Evolutionary conservation across 257 asterid species (phyloP).

Genomic region (Solanum ossicruentum): DNA sequence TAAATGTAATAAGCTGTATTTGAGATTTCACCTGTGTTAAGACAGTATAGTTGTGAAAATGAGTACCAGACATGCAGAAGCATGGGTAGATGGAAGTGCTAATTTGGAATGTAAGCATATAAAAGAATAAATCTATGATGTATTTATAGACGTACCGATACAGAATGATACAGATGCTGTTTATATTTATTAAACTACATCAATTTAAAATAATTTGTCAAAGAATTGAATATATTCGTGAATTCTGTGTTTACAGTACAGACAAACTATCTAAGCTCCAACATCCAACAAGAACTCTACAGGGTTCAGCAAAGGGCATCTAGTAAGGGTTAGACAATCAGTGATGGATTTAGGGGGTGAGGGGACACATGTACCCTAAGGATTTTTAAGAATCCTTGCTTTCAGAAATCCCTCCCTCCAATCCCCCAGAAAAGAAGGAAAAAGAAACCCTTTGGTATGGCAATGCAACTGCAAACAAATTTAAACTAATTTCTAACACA

Average conservation of each 20-base stretch:
- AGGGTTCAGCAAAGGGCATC: not conserved
- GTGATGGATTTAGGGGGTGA: not conserved
- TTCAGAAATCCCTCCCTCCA: not conserved
- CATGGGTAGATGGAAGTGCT: not conserved
- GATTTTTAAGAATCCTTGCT: too few species aligned
- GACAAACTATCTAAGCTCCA: not conserved
- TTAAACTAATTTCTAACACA: not conserved
- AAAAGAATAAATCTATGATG: not conserved
- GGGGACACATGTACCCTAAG: too few species aligned
- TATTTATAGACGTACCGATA: not conserved
- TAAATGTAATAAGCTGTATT: not conserved
- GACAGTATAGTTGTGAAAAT: not conserved
- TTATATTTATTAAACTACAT: not conserved
- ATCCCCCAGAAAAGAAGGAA: not conserved
- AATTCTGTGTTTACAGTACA: not conserved
- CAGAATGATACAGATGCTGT: not conserved
- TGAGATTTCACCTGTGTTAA: not conserved
- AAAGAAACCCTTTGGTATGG: not conserved
- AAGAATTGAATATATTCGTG: not conserved
- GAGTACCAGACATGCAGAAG: not conserved
- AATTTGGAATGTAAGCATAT: not conserved
- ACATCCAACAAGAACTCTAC: not conserved
- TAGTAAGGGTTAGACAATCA: not conserved
- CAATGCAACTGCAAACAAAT: not conserved
- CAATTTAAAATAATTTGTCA: not conserved